Percentiles rank a stretch among this genome's conserved stretches.
Evolutionary conservation across 2,329 filamentous ascomycete genomes (phyloP).

Genomic region (Dothideomycetes sp.): DNA sequence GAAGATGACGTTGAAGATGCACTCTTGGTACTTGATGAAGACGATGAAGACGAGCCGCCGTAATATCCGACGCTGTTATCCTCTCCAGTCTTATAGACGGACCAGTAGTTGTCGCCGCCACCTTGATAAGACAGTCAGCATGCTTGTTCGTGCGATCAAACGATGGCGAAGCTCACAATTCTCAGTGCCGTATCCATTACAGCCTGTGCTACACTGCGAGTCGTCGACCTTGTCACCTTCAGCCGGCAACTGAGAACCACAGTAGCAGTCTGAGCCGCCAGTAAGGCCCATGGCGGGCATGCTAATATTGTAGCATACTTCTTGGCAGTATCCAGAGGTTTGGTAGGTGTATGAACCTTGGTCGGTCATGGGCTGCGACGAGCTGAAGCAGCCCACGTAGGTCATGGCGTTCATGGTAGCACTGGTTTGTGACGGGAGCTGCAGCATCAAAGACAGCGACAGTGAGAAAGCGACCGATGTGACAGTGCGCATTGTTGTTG

Average conservation of each 20-base stretch:
- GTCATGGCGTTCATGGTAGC: constrained; percentile 11
- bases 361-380: constrained; percentile 34
- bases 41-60: constrained; percentile 12
- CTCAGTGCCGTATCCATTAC: constrained; percentile 50
- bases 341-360: constrained; percentile 41
- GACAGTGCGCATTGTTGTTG: constrained; percentile 2
- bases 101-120: constrained; percentile 43
- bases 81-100: constrained; percentile 42
- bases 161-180: constrained; percentile 47
- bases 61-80: constrained; percentile 26
- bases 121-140: constrained; percentile 32
- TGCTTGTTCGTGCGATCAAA: neutral
- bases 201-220: constrained; percentile 52
- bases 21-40: no score
- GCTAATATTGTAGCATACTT: constrained; percentile 35
- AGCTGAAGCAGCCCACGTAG: constrained; percentile 42
- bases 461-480: constrained; percentile 4
- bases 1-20: constrained; percentile 6
- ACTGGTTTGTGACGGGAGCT: constrained; percentile 3
- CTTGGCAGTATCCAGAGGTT: constrained; percentile 44
- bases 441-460: constrained; percentile 4
- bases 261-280: constrained; percentile 56
- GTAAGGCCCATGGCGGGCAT: constrained; percentile 50
- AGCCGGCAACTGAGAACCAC: constrained; percentile 59
- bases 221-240: constrained; percentile 40